Conservation (phyloP, 352 stramenopile species). For the Peronospora farinosa region DNA sequence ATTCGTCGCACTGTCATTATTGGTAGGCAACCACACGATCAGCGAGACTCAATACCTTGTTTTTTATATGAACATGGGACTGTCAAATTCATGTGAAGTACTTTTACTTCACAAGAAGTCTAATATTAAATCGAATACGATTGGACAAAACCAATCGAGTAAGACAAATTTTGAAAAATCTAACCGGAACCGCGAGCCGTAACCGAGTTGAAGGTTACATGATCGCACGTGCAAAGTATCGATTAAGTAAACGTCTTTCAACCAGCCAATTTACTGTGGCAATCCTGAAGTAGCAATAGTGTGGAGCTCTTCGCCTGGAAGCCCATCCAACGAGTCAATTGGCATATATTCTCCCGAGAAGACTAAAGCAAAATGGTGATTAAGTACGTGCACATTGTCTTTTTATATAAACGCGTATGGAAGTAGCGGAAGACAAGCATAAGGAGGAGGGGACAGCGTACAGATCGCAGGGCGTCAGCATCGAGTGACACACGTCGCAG, state of each 20-base stretch:
- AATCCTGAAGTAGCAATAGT: slow-evolving; percentile 44
- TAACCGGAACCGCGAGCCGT: slow-evolving; percentile 19
- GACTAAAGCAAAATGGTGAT: slow-evolving; percentile 87
- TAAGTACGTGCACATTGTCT: slow-evolving; percentile 59
- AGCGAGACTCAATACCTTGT: no score
- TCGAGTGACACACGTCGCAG: background rate
- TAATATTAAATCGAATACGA: no score
- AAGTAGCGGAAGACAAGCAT: slow-evolving; percentile 1
- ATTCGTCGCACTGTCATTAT: no score
- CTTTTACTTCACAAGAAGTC: no score
- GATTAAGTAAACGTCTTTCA: slow-evolving; percentile 53
- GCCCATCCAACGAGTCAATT: slow-evolving; percentile 51
- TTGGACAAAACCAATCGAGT: no score
- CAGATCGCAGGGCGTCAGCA: slow-evolving; percentile 4
- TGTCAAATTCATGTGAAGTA: no score
- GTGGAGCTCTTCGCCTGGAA: slow-evolving; percentile 10
- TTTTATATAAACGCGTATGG: slow-evolving; percentile 4
- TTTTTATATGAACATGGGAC: no score
- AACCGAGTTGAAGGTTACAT: slow-evolving; percentile 2
- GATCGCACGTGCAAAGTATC: slow-evolving; percentile 1
- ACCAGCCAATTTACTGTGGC: slow-evolving; percentile 66
- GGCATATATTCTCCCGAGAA: slow-evolving; percentile 87
- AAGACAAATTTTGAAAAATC: no score
- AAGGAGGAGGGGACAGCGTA: background rate
- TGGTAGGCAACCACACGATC: no score